Evolutionary conservation across 768 basidiomycete genomes (phyloP), one percentile per base, ranked within the genome.

Genomic region (Ramaria sp.): DNA sequence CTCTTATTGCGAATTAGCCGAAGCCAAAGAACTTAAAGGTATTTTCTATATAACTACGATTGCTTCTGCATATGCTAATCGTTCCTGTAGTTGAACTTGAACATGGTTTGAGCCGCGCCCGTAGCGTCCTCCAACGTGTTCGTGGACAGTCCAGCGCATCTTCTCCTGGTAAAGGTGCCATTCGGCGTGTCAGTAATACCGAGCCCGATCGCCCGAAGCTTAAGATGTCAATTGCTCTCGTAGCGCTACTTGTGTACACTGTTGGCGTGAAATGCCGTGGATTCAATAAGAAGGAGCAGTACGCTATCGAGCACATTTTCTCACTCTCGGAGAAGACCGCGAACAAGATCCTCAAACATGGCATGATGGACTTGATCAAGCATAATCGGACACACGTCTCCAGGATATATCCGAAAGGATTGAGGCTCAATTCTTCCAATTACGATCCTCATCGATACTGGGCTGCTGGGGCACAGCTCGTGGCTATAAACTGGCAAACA

Each of bases 401-500:
- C 10, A 70, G 94, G 58, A 79, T 85, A 7, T 98, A 97, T 63
- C 94, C 94, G 0, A 85, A 84, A 61, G 92, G 89, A 0, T 80
- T 74, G 27, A 70, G 94, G 37, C 73, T 98, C 32, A 83, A 73
- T 56, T 92, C 88, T 59, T 82, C 82, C 22, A 98, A 98, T 63
- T 97, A 85, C 61, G 77, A 86, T 58, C 94, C 94, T 6, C 83
- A 92, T 67, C 76, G 82, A 16, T 93, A 82, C 64, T 99, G 95
- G 95, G 80, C 82, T 0, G 82, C 82, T 1, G 95, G 95, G 0
- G 78, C 82, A 12, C 94, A 97, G 66, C 68, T 97, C 5, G 92
- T 93, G 0, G 92, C 95, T 7, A 76, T 99, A 52, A 99, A 99
- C 67, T 98, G 93, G 92, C 95, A 99, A 68, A 98, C 93, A 0